These are phyloP conservation scores for Zygoascus hellenicus DNA, from an alignment of 1,139 yeast genomes.

Conservation along the genomic window DNA sequence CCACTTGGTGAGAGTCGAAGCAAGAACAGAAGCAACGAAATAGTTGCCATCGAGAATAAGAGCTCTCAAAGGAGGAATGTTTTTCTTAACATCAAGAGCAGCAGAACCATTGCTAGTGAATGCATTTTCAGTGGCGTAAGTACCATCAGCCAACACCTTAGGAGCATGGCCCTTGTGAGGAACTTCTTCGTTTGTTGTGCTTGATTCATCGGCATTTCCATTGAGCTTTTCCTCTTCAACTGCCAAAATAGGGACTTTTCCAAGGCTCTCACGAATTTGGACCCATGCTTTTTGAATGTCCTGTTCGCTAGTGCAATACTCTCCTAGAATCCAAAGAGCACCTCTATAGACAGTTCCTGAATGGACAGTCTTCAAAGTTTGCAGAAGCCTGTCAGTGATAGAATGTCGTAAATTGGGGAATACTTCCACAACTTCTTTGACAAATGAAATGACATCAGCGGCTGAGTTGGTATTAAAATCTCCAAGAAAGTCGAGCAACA, in stretches of 20 bases:
- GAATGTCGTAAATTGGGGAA: constrained; percentile 73
- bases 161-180: constrained; percentile 56
- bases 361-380: constrained; percentile 59
- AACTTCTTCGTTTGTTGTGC: constrained; percentile 21
- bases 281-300: constrained; percentile 85
- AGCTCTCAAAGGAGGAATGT: constrained; percentile 69
- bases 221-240: constrained; percentile 50
- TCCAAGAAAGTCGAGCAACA: constrained; percentile 78
- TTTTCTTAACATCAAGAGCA: constrained; percentile 30
- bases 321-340: constrained; percentile 94
- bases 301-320: constrained; percentile 67
- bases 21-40: constrained; percentile 81
- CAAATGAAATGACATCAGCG: constrained; percentile 78
- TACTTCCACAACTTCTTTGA: constrained; percentile 90
- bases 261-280: constrained; percentile 73
- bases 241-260: constrained; percentile 85
- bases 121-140: constrained; percentile 95
- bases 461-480: constrained; percentile 86
- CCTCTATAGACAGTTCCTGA: constrained; percentile 92
- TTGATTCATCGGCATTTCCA: constrained; percentile 33
- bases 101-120: constrained; percentile 43
- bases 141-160: constrained; percentile 91
- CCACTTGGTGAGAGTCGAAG: constrained; percentile 84
- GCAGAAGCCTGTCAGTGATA: constrained; percentile 60
- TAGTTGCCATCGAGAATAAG: constrained; percentile 83